Base-by-base conservation (phyloP, 1,284 basidiomycete genomes). In the Papiliotrema terrestris region DNA sequence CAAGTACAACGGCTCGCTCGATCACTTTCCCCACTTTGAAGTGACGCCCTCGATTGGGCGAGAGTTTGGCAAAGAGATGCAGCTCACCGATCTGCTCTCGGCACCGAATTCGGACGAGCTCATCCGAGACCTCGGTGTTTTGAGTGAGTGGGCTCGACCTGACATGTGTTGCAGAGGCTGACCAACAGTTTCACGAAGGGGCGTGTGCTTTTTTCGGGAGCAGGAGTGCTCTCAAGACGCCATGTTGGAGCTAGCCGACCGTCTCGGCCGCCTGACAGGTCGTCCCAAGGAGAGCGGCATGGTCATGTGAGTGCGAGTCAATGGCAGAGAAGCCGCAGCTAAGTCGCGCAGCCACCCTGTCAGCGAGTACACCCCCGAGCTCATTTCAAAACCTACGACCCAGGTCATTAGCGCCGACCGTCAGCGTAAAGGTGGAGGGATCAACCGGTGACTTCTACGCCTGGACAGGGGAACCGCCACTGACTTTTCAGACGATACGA, bases 161-260 rank as follows among this genome's bases (percentile, higher is more conserved):
- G 17, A 15, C 29, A 20, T 1, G 19, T 2, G n/a, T 6, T 8
- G n/a, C 19, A 22, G n/a, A 26, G 14, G 13, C 32, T 37, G 25
- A 41, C 49, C 14, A 14, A 17, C 65, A 62, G 77, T 87, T 54
- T 83, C 85, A 2, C 80, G 85, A 51, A 83, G 86, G 29, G 85
- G 85, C 14, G 86, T 88, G 47, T 84, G 84, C 41, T 87, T 88
- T 76, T 86, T 89, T 80, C 79, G 82, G 20, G 76, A 79, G 17
- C 86, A 84, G 60, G 78, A 82, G 47, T 55, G 83, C 49, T 74
- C 72, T 3, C 60, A 79, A 13, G 76, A 78, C 2, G 74, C 82
- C 48, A 80, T 82, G 70, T 78, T 78, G 62, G 56, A 67, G 47
- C 78, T 85, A 44, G 80, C 74, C 9, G 69, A 76, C 26, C 75